Base-by-base conservation (phyloP, 495 filamentous ascomycete species). In the Cercophora scortea region DNA sequence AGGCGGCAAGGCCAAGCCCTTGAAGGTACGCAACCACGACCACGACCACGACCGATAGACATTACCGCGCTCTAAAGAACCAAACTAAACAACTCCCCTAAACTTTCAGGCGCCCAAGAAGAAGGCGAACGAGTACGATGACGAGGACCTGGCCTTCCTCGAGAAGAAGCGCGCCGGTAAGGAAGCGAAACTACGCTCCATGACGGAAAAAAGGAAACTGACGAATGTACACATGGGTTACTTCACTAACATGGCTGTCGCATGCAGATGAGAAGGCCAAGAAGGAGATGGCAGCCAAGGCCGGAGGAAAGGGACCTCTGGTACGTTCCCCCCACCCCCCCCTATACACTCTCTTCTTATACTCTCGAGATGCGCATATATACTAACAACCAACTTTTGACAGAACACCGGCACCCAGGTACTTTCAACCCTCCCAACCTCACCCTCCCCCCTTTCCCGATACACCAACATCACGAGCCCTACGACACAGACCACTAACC, bases 1-100 rank as follows among this genome's bases (percentile, higher is more conserved):
- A 90, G 87, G 87, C 70, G 87, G 87, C 76, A 91, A 91, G 75
- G 83, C 79, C 58, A 91, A 91, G 79, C 87, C 87, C 55, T 76
- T 90, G 63, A 91, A 90, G 80, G 65, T 68, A 35, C 59, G 62
- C 49, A 42, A 49, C 18, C 13, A 45, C 35, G 40, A 17, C 13
- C 12, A 25, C 35, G 18, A 32, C 44, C 10, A 34, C 1, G 10
- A 25, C 46, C 32, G n/a, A 51, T 48, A 39, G 4, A 17, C 17
- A 15, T 15, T 17, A 12, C 35, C 3, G 17, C 25, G n/a, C 42
- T 32, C 10, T 6, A 13, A 55, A 25, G 19, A 41, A 38, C 40
- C 17, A 33, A 36, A 46, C 3, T 13, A 54, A 12, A 45, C 33
- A 17, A 42, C 15, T 1, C 8, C 7, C 6, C 13, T 0, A 4